phyloP scores from a whole-genome alignment of 768 basidiomycete genomes.

The Tricholoma terreum region DNA sequence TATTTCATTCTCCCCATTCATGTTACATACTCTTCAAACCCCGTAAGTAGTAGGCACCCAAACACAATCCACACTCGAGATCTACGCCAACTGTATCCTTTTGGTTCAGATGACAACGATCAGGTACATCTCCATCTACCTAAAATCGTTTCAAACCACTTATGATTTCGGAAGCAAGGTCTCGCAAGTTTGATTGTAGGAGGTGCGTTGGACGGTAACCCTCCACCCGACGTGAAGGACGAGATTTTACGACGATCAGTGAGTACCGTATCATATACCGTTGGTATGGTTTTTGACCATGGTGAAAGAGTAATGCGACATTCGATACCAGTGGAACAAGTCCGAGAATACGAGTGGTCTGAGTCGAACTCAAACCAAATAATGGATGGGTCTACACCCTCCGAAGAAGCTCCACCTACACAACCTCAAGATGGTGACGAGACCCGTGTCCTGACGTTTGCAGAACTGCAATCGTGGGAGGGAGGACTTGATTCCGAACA shows the following conservation, averaged over 20 bases:
- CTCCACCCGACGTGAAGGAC: slow-evolving; percentile 37
- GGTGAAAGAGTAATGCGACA: slow-evolving; percentile 37
- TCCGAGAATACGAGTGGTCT: slow-evolving; percentile 32
- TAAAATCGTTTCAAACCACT: background rate
- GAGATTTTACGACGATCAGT: slow-evolving; percentile 55
- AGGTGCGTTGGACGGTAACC: slow-evolving; percentile 32
- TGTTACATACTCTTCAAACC: no score
- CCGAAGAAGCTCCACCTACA: no score
- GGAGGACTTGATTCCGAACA: slow-evolving; percentile 75
- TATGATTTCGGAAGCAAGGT: slow-evolving; percentile 52
- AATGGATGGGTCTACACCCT: no score
- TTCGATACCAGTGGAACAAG: slow-evolving; percentile 41
- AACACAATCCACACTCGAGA: no score
- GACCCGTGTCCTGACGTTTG: slow-evolving; percentile 54
- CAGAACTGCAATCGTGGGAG: slow-evolving; percentile 68
- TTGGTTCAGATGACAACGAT: slow-evolving; percentile 54
- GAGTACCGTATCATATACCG: background rate
- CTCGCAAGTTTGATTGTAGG: slow-evolving; percentile 52
- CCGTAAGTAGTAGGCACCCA: no score
- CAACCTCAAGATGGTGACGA: slow-evolving; percentile 25
- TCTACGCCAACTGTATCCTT: no score
- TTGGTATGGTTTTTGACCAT: background rate
- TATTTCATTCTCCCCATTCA: no score
- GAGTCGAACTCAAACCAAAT: background rate
- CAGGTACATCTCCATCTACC: slow-evolving; percentile 40